phyloP scores from a whole-genome alignment of 140 eudicot species.

The Anethum foeniculum region DNA sequence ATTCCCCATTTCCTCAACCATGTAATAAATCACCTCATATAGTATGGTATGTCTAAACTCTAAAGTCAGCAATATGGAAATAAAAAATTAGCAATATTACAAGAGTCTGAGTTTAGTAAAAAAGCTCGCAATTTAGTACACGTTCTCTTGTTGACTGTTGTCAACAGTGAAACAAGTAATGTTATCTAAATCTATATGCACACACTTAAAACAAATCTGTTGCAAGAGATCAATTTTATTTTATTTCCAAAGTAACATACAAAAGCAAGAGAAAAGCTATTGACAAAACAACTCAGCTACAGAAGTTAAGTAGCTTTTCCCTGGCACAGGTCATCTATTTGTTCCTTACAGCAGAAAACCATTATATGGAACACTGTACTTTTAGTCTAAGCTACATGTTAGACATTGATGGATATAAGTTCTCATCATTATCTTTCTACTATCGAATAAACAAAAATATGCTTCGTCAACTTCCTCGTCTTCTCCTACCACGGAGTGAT shows the following conservation, averaged over 20 bases:
- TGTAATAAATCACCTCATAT: not conserved
- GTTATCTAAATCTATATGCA: not conserved
- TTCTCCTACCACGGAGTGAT: not conserved
- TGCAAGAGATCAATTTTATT: no score
- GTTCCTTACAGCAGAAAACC: not conserved
- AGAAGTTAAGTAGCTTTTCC: not conserved
- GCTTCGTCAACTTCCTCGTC: not conserved
- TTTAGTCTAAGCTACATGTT: not conserved
- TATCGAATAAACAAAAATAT: no score
- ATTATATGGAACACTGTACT: not conserved
- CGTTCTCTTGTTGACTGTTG: no score
- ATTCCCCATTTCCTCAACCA: not conserved
- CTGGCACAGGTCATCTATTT: not conserved
- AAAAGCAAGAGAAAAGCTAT: not conserved
- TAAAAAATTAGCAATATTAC: not conserved
- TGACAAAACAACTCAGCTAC: not conserved
- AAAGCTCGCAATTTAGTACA: not conserved
- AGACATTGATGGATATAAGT: not conserved
- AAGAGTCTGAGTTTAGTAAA: not conserved
- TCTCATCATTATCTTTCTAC: no score
- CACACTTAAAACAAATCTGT: not conserved
- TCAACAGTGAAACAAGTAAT: no score
- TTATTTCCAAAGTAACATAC: not conserved
- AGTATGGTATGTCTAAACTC: not conserved
- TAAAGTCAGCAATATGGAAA: not conserved